phyloP scores from a whole-genome alignment of 306 rosid genomes.

The Cyamopsis tetragonoloba region DNA sequence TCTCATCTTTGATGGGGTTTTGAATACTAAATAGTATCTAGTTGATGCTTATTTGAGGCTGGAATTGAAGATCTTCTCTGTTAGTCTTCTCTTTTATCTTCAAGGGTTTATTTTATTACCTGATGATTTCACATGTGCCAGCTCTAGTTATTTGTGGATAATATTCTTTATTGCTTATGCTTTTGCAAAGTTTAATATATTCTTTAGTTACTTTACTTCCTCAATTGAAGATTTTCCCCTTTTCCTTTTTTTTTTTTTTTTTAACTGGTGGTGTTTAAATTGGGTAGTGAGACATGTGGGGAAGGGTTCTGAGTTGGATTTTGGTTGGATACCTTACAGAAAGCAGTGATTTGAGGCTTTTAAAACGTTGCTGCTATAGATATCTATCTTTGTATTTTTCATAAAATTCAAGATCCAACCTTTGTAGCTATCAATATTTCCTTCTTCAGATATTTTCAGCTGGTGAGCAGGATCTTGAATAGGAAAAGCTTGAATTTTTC shows the following conservation, averaged over 20 bases:
- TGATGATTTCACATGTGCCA: constrained; percentile 19
- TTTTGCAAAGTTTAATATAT: constrained; percentile 23
- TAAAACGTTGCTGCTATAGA: constrained; percentile 12
- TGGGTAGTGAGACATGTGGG: constrained; percentile 35
- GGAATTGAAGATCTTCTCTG: neutral
- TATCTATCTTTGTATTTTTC: neutral
- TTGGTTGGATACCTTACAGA: constrained; percentile 18
- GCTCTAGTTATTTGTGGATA: constrained; percentile 27
- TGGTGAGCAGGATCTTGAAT: constrained; percentile 12
- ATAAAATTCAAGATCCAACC: constrained; percentile 26
- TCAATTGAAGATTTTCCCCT: constrained; percentile 14
- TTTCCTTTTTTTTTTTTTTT: neutral
- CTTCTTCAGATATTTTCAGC: constrained; percentile 18
- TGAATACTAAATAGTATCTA: constrained; percentile 4
- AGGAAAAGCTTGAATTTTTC: constrained; percentile 16
- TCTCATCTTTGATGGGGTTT: constrained; percentile 2
- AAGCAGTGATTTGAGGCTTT: constrained; percentile 27
- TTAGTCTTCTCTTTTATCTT: constrained; percentile 10
- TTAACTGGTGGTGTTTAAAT: constrained; percentile 3
- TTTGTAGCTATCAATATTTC: constrained; percentile 20
- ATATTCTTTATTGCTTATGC: constrained; percentile 17
- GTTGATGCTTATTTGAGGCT: constrained; percentile 8
- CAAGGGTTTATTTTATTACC: neutral
- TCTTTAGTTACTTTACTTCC: constrained; percentile 19
- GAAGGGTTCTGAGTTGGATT: constrained; percentile 27